phyloP scores from a whole-genome alignment of 306 rosid species.

The Dicorynia guianensis region DNA sequence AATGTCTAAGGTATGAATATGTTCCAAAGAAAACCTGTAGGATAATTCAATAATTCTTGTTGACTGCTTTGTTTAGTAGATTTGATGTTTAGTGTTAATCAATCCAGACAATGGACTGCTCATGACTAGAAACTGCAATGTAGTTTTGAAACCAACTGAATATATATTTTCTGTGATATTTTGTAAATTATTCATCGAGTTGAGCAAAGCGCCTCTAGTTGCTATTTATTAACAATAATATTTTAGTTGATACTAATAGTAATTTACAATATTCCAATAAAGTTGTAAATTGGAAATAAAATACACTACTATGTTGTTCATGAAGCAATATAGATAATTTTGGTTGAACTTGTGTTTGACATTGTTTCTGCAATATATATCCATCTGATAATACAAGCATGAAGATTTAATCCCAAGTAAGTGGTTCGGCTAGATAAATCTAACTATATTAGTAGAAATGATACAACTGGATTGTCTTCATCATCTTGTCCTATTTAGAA shows the following conservation, averaged over 20 bases:
- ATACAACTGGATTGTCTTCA: not conserved
- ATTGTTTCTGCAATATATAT: constrained; percentile 9
- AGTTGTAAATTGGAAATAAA: not conserved
- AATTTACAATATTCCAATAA: not conserved
- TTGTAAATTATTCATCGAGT: constrained; percentile 3
- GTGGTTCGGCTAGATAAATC: not conserved
- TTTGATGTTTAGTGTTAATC: not conserved
- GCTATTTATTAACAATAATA: not conserved
- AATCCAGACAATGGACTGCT: constrained; percentile 15
- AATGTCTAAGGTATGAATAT: constrained; percentile 78
- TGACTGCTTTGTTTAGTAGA: constrained; percentile 25
- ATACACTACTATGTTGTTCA: not conserved
- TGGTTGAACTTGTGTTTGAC: constrained; percentile 11
- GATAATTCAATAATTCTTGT: constrained; percentile 31
- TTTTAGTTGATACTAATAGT: not conserved
- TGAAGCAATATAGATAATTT: not conserved
- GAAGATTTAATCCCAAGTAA: not conserved
- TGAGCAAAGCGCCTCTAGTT: constrained; percentile 20
- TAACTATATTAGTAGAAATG: not conserved
- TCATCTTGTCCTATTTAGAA: constrained; percentile 2
- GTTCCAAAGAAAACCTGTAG: not conserved
- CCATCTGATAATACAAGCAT: constrained; percentile 1
- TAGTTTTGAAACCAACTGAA: constrained; percentile 6
- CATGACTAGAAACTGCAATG: constrained; percentile 16
- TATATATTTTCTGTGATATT: not conserved